These are phyloP conservation scores for Ammopiptanthus mongolicus DNA, from an alignment of 306 rosid species.

Conservation along the genomic window DNA sequence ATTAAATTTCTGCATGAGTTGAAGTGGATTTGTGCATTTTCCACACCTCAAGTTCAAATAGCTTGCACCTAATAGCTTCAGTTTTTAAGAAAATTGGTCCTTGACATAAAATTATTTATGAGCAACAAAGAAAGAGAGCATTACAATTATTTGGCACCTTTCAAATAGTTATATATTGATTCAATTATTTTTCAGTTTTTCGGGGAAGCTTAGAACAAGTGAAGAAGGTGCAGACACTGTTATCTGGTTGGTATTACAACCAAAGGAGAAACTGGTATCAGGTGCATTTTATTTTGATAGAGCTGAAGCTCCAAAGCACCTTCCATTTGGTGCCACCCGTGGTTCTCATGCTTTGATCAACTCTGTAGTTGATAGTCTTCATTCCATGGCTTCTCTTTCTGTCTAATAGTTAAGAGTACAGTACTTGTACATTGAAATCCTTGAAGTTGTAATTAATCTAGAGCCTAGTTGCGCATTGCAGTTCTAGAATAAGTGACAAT, in stretches of 20 bases:
- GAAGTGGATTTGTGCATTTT: background rate
- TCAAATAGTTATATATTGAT: background rate
- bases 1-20: background rate
- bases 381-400: constrained; percentile 46
- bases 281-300: constrained; percentile 90
- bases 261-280: constrained; percentile 66
- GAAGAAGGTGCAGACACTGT: constrained; percentile 89
- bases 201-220: constrained; percentile 76
- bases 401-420: background rate
- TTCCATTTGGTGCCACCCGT: constrained; percentile 52
- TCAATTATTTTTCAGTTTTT: constrained; percentile 42
- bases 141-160: background rate
- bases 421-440: background rate
- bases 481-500: background rate
- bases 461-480: background rate
- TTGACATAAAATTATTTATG: background rate
- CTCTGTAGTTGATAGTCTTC: constrained; percentile 43
- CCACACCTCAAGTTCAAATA: background rate
- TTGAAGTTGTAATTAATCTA: background rate
- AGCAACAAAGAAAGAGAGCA: background rate
- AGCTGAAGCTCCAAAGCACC: constrained; percentile 81
- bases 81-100: background rate
- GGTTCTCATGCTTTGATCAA: constrained; percentile 56
- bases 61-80: background rate
- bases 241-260: constrained; percentile 71